Base-by-base conservation (phyloP, 108 stramenopile genomes). In the Pinguiococcus pyrenoidosus region DNA sequence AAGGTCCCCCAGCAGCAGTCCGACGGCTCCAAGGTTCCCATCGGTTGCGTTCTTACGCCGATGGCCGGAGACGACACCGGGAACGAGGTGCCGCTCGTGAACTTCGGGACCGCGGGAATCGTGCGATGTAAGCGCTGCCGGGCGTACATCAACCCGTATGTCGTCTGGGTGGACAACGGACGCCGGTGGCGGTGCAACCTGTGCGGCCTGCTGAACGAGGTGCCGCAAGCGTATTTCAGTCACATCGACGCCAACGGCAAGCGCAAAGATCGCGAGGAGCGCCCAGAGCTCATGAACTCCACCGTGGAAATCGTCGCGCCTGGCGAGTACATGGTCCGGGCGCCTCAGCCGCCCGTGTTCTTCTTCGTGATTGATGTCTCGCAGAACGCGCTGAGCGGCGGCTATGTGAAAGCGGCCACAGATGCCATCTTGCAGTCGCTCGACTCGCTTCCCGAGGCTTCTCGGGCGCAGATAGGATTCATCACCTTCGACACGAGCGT, bases 81-180 rank as follows among this genome's bases (percentile, higher is more conserved):
- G n/a, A n/a, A n/a, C n/a, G n/a, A n/a, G n/a, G n/a, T n/a, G n/a
- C n/a, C n/a, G n/a, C n/a, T n/a, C n/a, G n/a, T n/a, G n/a, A n/a
- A n/a, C n/a, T n/a, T n/a, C n/a, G n/a, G n/a, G n/a, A n/a, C n/a
- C n/a, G n/a, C 27, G 49, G 92, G 96, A 32, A 92, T 94, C 55
- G 77, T 98, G 48, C 82, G 96, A 21, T 98, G 96, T 54, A 90
- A 92, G 62, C 56, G 81, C 32, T 98, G 96, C 59, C 84, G 96
- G 23, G 91, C 96, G 27, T 98, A 98, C 81, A 88, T 98, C 59
- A 98, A 98, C 68, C 90, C 96, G 26, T 98, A 89, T 56, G 96
- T 94, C 12, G 50, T 69, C n/a, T 98, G 89, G 87, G 50, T 83
- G 8, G 90, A 94, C 36, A 84, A 87, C 64, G 96, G 96, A 16